Percentiles rank a stretch among this genome's conserved stretches.
These are phyloP conservation scores for Martiniozyma abietophila DNA, from an alignment of 805 yeast genomes.

Conservation along the genomic window DNA sequence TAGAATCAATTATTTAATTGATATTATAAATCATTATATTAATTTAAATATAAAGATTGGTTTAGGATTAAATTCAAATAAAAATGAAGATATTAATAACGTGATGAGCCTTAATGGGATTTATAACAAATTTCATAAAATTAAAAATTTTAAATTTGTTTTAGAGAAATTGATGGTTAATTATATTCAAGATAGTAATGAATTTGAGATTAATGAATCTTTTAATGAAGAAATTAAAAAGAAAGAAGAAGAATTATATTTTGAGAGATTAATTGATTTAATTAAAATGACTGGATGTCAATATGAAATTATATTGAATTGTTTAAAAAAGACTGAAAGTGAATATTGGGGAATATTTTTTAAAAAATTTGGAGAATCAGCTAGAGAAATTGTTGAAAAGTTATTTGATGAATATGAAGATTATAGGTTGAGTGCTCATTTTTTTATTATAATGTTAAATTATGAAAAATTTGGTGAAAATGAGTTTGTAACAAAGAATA, in stretches of 20 bases:
- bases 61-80: too few relatives aligned
- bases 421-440: slow-evolving; percentile 42
- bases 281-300: slow-evolving; percentile 25
- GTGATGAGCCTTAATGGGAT: slow-evolving; percentile 24
- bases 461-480: slow-evolving; percentile 27
- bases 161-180: slow-evolving; percentile 40
- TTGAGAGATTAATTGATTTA: slow-evolving; percentile 24
- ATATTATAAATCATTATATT: slow-evolving; percentile 40
- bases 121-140: slow-evolving; percentile 29
- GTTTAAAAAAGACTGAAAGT: slow-evolving; percentile 45
- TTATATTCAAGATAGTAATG: slow-evolving; percentile 23
- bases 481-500: slow-evolving; percentile 3
- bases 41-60: slow-evolving; percentile 18
- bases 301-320: slow-evolving; percentile 36
- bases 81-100: slow-evolving; percentile 14
- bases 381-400: slow-evolving; percentile 35
- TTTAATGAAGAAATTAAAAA: too few relatives aligned
- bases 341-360: slow-evolving; percentile 44
- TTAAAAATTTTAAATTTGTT: slow-evolving; percentile 38
- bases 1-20: slow-evolving; percentile 35
- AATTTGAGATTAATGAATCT: slow-evolving; percentile 21
- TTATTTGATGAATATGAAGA: slow-evolving; percentile 29
- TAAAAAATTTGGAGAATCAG: slow-evolving; percentile 31
- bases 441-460: slow-evolving; percentile 41
- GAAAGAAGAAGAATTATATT: too few relatives aligned